phyloP scores from a whole-genome alignment of 2,329 filamentous ascomycete species.

The Malbranchea cinnamomea region DNA sequence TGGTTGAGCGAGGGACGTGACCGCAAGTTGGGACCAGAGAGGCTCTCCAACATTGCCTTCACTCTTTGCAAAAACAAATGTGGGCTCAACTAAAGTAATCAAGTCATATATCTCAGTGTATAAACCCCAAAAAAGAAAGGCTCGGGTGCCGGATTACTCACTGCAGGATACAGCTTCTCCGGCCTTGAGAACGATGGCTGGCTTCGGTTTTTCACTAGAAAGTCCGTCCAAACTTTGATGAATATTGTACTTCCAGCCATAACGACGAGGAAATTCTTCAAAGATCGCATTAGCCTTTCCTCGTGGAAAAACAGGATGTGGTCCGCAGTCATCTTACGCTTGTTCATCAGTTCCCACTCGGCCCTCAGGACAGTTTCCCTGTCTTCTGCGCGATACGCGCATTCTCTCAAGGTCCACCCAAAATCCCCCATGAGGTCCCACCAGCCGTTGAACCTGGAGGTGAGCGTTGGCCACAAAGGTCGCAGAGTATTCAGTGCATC shows the following conservation, averaged over 20 bases:
- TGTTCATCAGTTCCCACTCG: constrained; percentile 41
- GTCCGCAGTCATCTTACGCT: constrained; percentile 14
- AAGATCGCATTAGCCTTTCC: constrained; percentile 5
- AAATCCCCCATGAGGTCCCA: constrained; percentile 40
- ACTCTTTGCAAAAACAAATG: constrained; percentile 37
- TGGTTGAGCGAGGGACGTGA: constrained; percentile 34
- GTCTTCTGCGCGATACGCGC: constrained; percentile 32
- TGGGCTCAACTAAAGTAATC: constrained; percentile 28
- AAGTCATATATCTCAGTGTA: background rate
- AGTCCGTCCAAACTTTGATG: constrained; percentile 31
- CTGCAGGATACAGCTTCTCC: constrained; percentile 35
- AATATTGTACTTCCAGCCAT: constrained; percentile 30
- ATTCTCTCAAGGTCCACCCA: constrained; percentile 39
- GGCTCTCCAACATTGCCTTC: constrained; percentile 47
- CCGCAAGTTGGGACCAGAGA: constrained; percentile 38
- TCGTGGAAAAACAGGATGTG: background rate
- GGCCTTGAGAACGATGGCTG: constrained; percentile 31
- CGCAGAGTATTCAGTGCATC: constrained; percentile 37
- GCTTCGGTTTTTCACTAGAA: constrained; percentile 24
- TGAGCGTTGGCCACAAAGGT: constrained; percentile 40
- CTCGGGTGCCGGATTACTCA: constrained; percentile 16
- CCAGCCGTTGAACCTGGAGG: constrained; percentile 48
- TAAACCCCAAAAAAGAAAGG: background rate
- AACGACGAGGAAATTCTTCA: constrained; percentile 22
- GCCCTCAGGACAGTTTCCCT: constrained; percentile 35